Evolutionary conservation across 1,284 basidiomycete genomes (phyloP).

Genomic region (Kwoniella shivajii): DNA sequence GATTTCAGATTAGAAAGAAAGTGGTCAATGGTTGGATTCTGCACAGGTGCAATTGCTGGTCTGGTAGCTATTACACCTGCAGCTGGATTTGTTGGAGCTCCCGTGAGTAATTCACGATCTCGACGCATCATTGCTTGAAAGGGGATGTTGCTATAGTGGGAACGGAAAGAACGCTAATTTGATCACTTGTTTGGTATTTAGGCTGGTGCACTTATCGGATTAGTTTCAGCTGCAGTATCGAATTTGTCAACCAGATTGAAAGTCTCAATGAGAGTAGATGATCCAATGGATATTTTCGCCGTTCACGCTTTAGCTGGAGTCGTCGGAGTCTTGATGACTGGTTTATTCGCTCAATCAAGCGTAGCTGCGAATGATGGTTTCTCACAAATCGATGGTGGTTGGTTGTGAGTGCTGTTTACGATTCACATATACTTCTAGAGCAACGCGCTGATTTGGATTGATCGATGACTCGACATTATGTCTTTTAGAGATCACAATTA

Average conservation of each 20-base stretch:
- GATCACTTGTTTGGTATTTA: conserved; percentile 1
- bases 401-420: conserved; percentile 57
- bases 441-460: no score
- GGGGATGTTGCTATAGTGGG: conserved; percentile 51
- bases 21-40: conserved; percentile 82
- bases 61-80: conserved; percentile 81
- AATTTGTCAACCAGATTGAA: conserved; percentile 85
- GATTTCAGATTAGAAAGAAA: conserved; percentile 81
- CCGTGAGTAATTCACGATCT: conserved; percentile 54
- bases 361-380: conserved; percentile 72
- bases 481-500: conserved; percentile 62
- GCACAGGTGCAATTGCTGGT: conserved; percentile 66
- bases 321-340: conserved; percentile 69
- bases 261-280: conserved; percentile 55
- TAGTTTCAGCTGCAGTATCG: conserved; percentile 72
- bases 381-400: conserved; percentile 65
- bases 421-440: no score
- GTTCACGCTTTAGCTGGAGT: conserved; percentile 90
- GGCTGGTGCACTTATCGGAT: conserved; percentile 71
- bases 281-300: conserved; percentile 72
- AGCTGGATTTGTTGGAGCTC: conserved; percentile 55
- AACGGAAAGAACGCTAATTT: not conserved
- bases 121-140: conserved; percentile 51
- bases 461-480: no score
- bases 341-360: conserved; percentile 70